These are phyloP conservation scores for Pleurotus ostreatus DNA, from an alignment of 768 basidiomycete genomes.

Conservation along the genomic window DNA sequence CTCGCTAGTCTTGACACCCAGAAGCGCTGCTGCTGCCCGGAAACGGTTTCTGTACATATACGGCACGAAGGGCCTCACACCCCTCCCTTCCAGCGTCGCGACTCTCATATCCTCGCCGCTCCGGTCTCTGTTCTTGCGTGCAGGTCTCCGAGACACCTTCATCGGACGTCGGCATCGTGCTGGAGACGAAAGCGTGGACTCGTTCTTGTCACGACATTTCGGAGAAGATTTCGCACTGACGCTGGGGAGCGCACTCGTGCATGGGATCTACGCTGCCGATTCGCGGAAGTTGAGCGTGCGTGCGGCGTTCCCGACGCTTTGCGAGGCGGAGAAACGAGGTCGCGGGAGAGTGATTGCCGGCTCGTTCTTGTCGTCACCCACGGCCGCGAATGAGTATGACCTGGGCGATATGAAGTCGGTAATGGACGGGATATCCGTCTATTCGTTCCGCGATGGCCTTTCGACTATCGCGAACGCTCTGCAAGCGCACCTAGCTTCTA, in stretches of 20 bases:
- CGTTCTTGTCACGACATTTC: conserved; percentile 72
- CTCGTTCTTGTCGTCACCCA: conserved; percentile 27
- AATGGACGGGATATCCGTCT: conserved; percentile 68
- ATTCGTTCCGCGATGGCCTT: conserved; percentile 78
- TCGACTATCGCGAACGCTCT: conserved; percentile 60
- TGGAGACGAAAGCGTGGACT: conserved; percentile 76
- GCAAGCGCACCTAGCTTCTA: conserved; percentile 36
- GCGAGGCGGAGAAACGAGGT: conserved; percentile 64
- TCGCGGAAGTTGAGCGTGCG: conserved; percentile 69
- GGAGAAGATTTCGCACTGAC: conserved; percentile 67
- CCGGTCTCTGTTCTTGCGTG: conserved; percentile 42
- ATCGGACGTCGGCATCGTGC: conserved; percentile 35
- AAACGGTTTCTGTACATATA: conserved; percentile 71
- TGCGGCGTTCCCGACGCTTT: conserved; percentile 72
- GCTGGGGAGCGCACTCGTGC: conserved; percentile 78
- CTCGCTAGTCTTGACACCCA: conserved; percentile 63
- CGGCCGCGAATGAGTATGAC: conserved; percentile 28
- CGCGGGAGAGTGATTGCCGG: conserved; percentile 70
- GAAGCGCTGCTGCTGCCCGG: conserved; percentile 66
- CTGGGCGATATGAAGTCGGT: conserved; percentile 42
- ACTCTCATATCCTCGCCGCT: conserved; percentile 37
- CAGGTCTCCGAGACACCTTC: conserved; percentile 59
- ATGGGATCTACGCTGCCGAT: conserved; percentile 92
- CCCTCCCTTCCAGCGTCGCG: conserved; percentile 38
- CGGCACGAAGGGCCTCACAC: conserved; percentile 44